Percentiles rank a stretch among this genome's conserved stretches.
Conservation (phyloP, 352 stramenopile species). For the Pythium utonaiense region DNA sequence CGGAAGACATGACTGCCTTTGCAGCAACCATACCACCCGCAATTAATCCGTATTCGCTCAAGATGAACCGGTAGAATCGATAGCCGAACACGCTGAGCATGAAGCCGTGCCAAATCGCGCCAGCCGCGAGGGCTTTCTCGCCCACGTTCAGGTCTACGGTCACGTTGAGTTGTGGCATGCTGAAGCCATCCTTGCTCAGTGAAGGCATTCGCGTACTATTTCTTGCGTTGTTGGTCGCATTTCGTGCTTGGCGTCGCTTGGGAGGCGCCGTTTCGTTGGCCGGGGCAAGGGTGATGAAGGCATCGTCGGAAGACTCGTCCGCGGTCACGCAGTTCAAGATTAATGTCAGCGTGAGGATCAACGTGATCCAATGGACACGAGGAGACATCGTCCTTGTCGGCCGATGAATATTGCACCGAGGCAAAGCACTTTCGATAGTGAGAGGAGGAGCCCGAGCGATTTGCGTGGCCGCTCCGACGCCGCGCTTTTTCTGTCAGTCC, state of each 20-base stretch:
- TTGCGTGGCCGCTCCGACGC: no score
- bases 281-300: not conserved
- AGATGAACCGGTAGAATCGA: conserved; percentile 44
- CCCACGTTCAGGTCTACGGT: conserved; percentile 19
- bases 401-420: not conserved
- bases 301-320: not conserved
- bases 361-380: not conserved
- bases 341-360: not conserved
- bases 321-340: not conserved
- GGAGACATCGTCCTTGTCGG: not conserved
- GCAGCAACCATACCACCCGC: conserved; percentile 40
- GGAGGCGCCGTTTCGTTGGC: not conserved
- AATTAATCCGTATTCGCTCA: conserved; percentile 54
- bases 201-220: not conserved
- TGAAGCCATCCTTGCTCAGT: not conserved
- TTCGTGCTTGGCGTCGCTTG: not conserved
- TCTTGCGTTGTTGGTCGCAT: not conserved
- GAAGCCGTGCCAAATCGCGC: conserved; percentile 35
- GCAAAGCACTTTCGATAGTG: not conserved
- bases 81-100: conserved; percentile 45
- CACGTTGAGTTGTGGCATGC: not conserved
- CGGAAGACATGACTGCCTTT: conserved; percentile 42
- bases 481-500: not conserved
- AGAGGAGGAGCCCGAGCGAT: no score
- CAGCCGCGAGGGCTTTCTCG: conserved; percentile 28